phyloP scores from a whole-genome alignment of 768 basidiomycete genomes.

The Leccinum aurantiacum region DNA sequence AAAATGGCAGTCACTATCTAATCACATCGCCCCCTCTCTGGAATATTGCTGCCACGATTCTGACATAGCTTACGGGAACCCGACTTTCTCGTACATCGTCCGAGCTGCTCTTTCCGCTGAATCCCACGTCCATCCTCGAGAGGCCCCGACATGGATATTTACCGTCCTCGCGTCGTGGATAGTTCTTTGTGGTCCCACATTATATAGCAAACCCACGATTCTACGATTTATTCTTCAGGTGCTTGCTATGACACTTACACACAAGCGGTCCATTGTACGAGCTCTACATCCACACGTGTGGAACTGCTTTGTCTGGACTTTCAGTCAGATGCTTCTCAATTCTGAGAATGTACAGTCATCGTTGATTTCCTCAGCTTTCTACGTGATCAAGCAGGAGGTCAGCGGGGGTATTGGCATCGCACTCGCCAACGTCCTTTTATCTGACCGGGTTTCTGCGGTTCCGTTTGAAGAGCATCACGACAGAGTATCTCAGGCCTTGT shows the following conservation, averaged over 20 bases:
- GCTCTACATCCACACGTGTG: conserved; percentile 47
- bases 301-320: conserved; percentile 59
- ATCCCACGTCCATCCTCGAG: conserved; percentile 17
- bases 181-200: conserved; percentile 42
- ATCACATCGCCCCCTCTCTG: conserved; percentile 28
- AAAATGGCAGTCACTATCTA: conserved; percentile 27
- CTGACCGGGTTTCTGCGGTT: background rate
- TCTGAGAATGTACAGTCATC: conserved; percentile 23
- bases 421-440: conserved; percentile 42
- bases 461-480: conserved; percentile 14
- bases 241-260: conserved; percentile 34
- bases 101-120: conserved; percentile 28
- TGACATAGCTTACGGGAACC: background rate
- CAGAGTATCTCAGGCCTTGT: conserved; percentile 37
- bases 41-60: conserved; percentile 16
- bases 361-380: conserved; percentile 38
- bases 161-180: conserved; percentile 46
- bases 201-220: conserved; percentile 42
- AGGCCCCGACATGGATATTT: conserved; percentile 45
- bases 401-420: conserved; percentile 43
- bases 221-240: conserved; percentile 40
- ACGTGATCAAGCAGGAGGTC: conserved; percentile 48
- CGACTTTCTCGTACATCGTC: conserved; percentile 30
- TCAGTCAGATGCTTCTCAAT: conserved; percentile 38
- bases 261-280: conserved; percentile 37